A percentile compares a stretch with the other conserved stretches of the same genome.
Conservation (phyloP, 2,329 filamentous ascomycete species). For the Colletotrichum nymphaeae region DNA sequence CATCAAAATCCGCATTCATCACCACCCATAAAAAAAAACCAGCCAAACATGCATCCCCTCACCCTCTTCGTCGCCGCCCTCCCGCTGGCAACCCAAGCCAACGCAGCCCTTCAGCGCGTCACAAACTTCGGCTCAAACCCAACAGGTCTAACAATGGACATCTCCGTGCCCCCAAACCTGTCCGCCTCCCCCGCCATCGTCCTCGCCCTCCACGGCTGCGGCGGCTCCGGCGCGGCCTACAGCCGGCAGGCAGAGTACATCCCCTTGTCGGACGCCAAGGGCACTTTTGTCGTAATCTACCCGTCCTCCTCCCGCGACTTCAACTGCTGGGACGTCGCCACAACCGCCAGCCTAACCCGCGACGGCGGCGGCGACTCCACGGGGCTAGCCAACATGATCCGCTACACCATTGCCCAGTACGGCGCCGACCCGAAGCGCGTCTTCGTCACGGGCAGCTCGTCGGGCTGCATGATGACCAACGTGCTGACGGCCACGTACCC, state of each 20-base stretch:
- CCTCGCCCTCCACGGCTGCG: slow-evolving; percentile 35
- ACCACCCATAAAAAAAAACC: no score
- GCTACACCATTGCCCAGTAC: slow-evolving; percentile 57
- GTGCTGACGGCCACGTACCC: slow-evolving; percentile 48
- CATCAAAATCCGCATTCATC: background rate
- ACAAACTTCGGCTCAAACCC: slow-evolving; percentile 33
- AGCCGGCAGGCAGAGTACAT: slow-evolving; percentile 24
- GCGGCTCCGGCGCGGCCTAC: slow-evolving; percentile 31
- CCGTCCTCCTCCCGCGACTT: slow-evolving; percentile 39
- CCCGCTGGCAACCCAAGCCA: background rate
- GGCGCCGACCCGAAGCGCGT: slow-evolving; percentile 55
- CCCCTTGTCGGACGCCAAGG: slow-evolving; percentile 52
- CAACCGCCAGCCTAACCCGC: slow-evolving; percentile 54
- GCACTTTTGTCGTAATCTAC: slow-evolving; percentile 54
- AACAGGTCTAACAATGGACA: slow-evolving; percentile 34
- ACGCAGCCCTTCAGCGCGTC: slow-evolving; percentile 24
- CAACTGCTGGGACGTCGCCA: slow-evolving; percentile 64
- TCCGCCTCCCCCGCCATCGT: slow-evolving; percentile 23
- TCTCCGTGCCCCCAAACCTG: slow-evolving; percentile 26
- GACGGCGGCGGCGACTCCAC: slow-evolving; percentile 60
- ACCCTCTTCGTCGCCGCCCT: slow-evolving; percentile 5
- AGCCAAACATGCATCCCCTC: slow-evolving; percentile 2
- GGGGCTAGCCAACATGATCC: slow-evolving; percentile 62
- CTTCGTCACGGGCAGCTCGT: slow-evolving; percentile 55
- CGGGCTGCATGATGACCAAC: slow-evolving; percentile 51